These are phyloP conservation scores for Teunomyces panamensis DNA, from an alignment of 805 yeast genomes.

Conservation along the genomic window DNA sequence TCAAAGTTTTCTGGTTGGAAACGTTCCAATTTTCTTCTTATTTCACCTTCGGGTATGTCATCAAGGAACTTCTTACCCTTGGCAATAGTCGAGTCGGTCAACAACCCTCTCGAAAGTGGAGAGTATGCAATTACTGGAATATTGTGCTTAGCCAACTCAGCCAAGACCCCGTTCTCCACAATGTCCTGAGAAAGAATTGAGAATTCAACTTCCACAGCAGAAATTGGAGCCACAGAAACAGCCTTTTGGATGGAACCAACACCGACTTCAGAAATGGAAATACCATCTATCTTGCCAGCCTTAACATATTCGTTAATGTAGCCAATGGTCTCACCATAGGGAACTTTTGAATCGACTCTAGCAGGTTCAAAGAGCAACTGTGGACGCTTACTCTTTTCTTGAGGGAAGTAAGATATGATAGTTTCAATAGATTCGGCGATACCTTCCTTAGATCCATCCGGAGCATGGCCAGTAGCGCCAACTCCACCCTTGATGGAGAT, in stretches of 20 bases:
- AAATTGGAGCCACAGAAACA: slow-evolving; percentile 50
- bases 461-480: slow-evolving; percentile 33
- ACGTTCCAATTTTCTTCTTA: slow-evolving; percentile 50
- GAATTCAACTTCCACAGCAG: slow-evolving; percentile 75
- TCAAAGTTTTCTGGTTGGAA: slow-evolving; percentile 56
- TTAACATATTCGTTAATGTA: slow-evolving; percentile 58
- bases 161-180: slow-evolving; percentile 59
- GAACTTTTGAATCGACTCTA: slow-evolving; percentile 57
- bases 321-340: slow-evolving; percentile 57
- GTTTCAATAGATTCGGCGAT: slow-evolving; percentile 49
- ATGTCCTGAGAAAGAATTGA: slow-evolving; percentile 69
- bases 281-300: slow-evolving; percentile 63
- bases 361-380: slow-evolving; percentile 60
- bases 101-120: slow-evolving; percentile 76
- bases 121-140: slow-evolving; percentile 79
- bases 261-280: slow-evolving; percentile 72
- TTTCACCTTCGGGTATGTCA: slow-evolving; percentile 56
- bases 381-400: slow-evolving; percentile 27
- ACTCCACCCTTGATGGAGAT: slow-evolving; percentile 70
- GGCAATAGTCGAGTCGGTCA: slow-evolving; percentile 59
- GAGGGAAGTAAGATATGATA: slow-evolving; percentile 28
- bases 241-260: slow-evolving; percentile 63
- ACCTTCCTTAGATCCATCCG: slow-evolving; percentile 50
- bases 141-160: slow-evolving; percentile 51
- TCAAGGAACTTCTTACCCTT: slow-evolving; percentile 25